These are phyloP conservation scores for Dictyophora rubrovolvata DNA, from an alignment of 768 basidiomycete genomes.

Conservation along the genomic window DNA sequence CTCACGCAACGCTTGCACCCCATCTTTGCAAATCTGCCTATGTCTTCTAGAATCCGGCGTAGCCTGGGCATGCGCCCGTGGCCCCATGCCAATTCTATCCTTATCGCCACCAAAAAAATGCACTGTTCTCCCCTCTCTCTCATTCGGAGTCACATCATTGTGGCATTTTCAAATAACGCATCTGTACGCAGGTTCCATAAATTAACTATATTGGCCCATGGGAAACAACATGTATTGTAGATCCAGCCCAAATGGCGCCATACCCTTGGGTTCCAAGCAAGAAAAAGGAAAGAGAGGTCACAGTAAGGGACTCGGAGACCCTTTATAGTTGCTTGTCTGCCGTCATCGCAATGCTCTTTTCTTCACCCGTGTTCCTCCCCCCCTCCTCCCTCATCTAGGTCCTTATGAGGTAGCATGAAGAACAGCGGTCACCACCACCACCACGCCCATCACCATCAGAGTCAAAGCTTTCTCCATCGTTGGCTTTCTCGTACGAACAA, in stretches of 20 bases:
- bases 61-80: too few relatives aligned
- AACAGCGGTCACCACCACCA: background rate
- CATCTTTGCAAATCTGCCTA: background rate
- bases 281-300: background rate
- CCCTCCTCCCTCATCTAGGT: background rate
- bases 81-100: too few relatives aligned
- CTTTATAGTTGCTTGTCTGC: background rate
- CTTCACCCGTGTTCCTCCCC: background rate
- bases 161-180: too few relatives aligned
- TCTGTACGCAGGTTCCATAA: background rate
- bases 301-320: background rate
- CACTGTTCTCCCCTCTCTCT: too few relatives aligned
- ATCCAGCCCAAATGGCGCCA: background rate
- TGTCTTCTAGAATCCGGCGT: background rate
- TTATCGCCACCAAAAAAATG: too few relatives aligned
- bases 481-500: constrained; percentile 8
- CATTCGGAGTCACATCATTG: too few relatives aligned
- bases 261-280: background rate
- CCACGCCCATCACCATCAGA: background rate
- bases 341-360: background rate
- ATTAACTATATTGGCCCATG: background rate
- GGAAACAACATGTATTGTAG: background rate
- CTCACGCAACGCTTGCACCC: background rate
- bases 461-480: constrained; percentile 3
- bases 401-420: constrained; percentile 8